Percentiles rank a stretch among this genome's conserved stretches.
Conservation (phyloP, 768 basidiomycete species). For the Omphalotus guepiniiformis region DNA sequence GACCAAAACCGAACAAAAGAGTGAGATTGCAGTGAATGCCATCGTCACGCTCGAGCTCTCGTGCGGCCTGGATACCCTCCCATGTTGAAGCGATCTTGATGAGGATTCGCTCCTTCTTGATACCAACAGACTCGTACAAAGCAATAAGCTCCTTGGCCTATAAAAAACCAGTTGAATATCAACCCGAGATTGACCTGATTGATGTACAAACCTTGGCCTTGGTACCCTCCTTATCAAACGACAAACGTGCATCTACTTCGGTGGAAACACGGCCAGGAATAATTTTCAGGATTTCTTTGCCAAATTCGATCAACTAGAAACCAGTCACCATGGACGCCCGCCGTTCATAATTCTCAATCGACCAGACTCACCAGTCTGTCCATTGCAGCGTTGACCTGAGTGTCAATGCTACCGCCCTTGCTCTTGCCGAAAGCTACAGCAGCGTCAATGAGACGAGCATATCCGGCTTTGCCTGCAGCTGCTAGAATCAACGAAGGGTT, state of each 20-base stretch:
- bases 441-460: slow-evolving; percentile 72
- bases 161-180: slow-evolving; percentile 6
- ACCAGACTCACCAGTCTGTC: slow-evolving; percentile 78
- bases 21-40: slow-evolving; percentile 99
- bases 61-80: slow-evolving; percentile 99
- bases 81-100: slow-evolving; percentile 99
- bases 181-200: neutral
- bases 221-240: slow-evolving; percentile 91
- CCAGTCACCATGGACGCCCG: neutral
- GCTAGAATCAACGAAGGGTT: slow-evolving; percentile 95
- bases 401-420: slow-evolving; percentile 76
- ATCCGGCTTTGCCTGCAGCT: slow-evolving; percentile 86
- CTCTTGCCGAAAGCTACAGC: slow-evolving; percentile 73
- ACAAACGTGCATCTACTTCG: slow-evolving; percentile 96
- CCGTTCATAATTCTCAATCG: neutral
- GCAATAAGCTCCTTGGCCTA: slow-evolving; percentile 85
- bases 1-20: slow-evolving; percentile 96
- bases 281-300: slow-evolving; percentile 89
- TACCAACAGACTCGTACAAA: slow-evolving; percentile 91
- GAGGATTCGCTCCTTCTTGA: slow-evolving; percentile 89
- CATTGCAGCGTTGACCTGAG: slow-evolving; percentile 71
- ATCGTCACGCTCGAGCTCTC: slow-evolving; percentile 89
- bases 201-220: slow-evolving; percentile 65
- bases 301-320: slow-evolving; percentile 90
- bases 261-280: slow-evolving; percentile 99